Evolutionary conservation across 2,329 filamentous ascomycete species (phyloP), one percentile per base, ranked within the genome.

Genomic region (Myriosclerotinia duriaeana): DNA sequence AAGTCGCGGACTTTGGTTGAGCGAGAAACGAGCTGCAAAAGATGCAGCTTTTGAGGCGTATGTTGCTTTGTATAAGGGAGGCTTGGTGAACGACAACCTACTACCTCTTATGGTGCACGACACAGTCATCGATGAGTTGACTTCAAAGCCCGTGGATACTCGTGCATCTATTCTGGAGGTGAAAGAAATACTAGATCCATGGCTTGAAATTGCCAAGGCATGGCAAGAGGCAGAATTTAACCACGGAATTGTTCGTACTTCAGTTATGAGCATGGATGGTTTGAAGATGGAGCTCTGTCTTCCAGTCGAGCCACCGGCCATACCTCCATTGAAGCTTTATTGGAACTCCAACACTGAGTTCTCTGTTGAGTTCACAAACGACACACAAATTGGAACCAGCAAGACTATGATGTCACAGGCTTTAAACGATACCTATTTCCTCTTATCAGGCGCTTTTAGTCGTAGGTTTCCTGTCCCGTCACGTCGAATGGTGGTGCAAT

Each of bases 31-130:
- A 87, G 87, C 15, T 82, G 82, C 67, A 84, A 84, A 90, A 74
- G 94, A 97, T 76, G 92, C 89, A 0, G 75, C 80, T 0, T 95
- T 96, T 69, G 85, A 91, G 73, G 91, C 93, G 0, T 97, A 93
- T 74, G 78, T 85, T 30, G 81, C 81, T 6, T 80, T 98, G 0
- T 87, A 94, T 74, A 72, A 84, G 9, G 88, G 85, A 36, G 89
- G 89, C 0, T 79, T 97, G 6, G 78, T 98, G 1, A 93, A 91
- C 69, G 85, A 96, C 17, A 83, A 96, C 72, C 78, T 97, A 0
- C 80, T 97, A 52, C 94, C 94, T 79, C 65, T 72, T 11, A 55
- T 74, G 61, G 74, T 80, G 50, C 66, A 72, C 46, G 69, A 76
- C 14, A 70, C 73, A 36, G 73, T 76, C 54, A 71, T 81, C 2